A percentile compares a stretch with the other conserved stretches of the same genome.
phyloP scores from a whole-genome alignment of 805 yeast genomes.

The Yamadazyma laniorum region DNA sequence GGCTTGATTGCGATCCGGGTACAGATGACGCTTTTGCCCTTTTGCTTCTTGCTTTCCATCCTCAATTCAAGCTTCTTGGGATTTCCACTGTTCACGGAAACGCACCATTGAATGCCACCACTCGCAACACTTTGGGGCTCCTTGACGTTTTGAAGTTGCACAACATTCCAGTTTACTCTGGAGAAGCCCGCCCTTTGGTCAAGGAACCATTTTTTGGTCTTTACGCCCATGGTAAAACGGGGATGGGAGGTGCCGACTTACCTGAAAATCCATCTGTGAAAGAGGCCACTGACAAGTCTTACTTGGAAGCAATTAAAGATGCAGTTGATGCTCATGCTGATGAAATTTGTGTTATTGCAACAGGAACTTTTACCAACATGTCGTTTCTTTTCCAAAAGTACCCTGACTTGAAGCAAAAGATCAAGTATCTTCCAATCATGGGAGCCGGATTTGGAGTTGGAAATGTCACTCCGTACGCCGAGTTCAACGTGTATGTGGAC shows the following conservation, averaged over 20 bases:
- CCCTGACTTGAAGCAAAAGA: conserved; percentile 51
- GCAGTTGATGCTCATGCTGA: conserved; percentile 46
- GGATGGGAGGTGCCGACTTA: conserved; percentile 71
- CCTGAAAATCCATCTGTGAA: conserved; percentile 48
- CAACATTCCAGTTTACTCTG: conserved; percentile 65
- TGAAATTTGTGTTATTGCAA: conserved; percentile 60
- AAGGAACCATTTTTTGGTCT: conserved; percentile 53
- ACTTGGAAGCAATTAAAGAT: conserved; percentile 35
- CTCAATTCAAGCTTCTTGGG: conserved; percentile 58
- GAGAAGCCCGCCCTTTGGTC: conserved; percentile 57
- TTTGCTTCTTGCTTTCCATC: conserved; percentile 58
- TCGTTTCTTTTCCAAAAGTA: conserved; percentile 52
- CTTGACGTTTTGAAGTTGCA: conserved; percentile 54
- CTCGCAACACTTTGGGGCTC: conserved; percentile 65
- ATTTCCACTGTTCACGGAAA: conserved; percentile 78
- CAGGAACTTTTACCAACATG: conserved; percentile 77
- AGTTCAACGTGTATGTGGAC: conserved; percentile 74
- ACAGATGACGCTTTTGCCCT: conserved; percentile 85
- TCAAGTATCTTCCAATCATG: conserved; percentile 65
- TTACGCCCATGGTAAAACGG: conserved; percentile 70
- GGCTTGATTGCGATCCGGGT: conserved; percentile 94
- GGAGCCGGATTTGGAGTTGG: conserved; percentile 66
- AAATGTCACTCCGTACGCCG: conserved; percentile 55
- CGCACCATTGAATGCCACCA: conserved; percentile 60
- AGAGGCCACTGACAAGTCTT: conserved; percentile 21